Evolutionary conservation across 2,329 filamentous ascomycete species (phyloP), one percentile per base, ranked within the genome.

Genomic region (Dothiorella sarmentorum): DNA sequence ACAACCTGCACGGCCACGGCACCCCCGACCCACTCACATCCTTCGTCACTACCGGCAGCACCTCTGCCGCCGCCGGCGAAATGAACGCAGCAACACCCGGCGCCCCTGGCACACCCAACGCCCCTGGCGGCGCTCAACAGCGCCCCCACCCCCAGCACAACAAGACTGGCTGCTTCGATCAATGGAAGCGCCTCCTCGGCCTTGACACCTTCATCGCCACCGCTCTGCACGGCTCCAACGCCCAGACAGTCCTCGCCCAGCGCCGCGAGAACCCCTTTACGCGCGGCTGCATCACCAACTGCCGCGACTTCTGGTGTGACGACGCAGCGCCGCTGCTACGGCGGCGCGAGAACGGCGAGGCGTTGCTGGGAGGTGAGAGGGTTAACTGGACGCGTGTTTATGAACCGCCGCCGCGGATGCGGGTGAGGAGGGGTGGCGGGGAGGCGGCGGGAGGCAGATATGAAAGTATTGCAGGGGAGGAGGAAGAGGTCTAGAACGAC

Each of bases 301-400:
- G 94, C 75, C 88, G 85, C 64, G 95, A 99, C 73, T 99, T 99
- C 72, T 97, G 92, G 91, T 93, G 89, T 67, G 94, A 97, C 67
- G 94, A 97, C 70, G 85, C 90, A 1, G 87, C 89, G 2, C 89
- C 93, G 0, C 73, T 96, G 17, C 93, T 96, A 70, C 85, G 88
- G 10, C 84, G 81, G 66, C 82, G 88, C 60, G 85, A 90, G 67
- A 87, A 84, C 52, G 92, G 92, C 11, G 80, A 81, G 42, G 91
- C 89, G 0, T 76, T 91, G 71, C 76, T 99, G 7, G 90, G 86
- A 13, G 93, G 94, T 2, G 82, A 89, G 67, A 77, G 82, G 37
- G 84, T 99, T 45, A 91, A 97, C 75, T 99, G 97, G 73, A 89
- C 89, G 18, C 84, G 83, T 59, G 85, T 97, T 81, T 99, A 96